phyloP scores from a whole-genome alignment of 148 eudicot species.

The Spergularia marina region DNA sequence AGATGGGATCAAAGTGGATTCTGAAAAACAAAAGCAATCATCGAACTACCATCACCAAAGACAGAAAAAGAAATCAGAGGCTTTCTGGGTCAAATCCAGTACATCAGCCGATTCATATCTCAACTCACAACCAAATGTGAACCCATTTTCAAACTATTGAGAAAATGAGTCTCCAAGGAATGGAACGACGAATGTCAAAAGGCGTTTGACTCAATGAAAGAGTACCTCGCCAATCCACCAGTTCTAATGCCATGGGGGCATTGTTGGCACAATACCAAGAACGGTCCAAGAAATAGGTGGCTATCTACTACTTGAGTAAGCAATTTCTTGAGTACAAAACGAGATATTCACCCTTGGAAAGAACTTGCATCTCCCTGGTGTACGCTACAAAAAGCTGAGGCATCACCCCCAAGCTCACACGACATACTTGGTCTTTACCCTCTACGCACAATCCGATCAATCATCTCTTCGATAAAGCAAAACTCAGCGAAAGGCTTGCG shows the following conservation, averaged over 20 bases:
- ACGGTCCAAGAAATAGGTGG: not conserved
- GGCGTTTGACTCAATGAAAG: too few relatives aligned
- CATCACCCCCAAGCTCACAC: not conserved
- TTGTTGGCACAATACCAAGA: not conserved
- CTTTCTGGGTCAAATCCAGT: not conserved
- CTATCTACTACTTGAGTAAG: not conserved
- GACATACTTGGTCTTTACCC: not conserved
- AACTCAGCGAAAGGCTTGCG: not conserved
- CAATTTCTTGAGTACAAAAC: not conserved
- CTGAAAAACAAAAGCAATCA: not conserved
- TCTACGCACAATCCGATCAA: not conserved
- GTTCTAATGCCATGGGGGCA: not conserved
- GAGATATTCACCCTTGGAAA: not conserved
- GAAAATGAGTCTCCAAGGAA: too few relatives aligned
- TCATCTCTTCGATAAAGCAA: not conserved
- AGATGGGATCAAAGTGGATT: not conserved
- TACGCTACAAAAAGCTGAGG: not conserved
- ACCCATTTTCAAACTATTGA: too few relatives aligned
- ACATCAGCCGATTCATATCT: not conserved
- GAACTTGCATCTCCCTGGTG: not conserved
- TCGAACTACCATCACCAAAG: not conserved
- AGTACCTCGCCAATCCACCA: too few relatives aligned
- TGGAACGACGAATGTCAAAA: too few relatives aligned
- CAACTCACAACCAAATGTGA: not conserved
- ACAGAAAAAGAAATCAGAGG: not conserved